These are phyloP conservation scores for Annulohypoxylon nitens DNA, from an alignment of 495 filamentous ascomycete genomes.

Conservation along the genomic window DNA sequence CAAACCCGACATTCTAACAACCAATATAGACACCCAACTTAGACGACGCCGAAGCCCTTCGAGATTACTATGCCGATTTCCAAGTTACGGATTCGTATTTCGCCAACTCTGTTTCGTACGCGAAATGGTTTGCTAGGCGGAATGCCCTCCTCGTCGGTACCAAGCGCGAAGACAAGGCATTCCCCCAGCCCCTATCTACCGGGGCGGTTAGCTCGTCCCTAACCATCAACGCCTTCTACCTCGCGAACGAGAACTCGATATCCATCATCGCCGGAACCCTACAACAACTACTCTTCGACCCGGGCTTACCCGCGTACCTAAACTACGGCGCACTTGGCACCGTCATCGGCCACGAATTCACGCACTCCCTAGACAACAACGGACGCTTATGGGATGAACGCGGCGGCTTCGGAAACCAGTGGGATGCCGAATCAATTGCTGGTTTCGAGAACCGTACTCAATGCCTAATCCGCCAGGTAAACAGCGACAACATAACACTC, in stretches of 20 bases:
- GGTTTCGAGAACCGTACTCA: slow-evolving; percentile 70
- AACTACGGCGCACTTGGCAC: slow-evolving; percentile 74
- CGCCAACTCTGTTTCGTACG: slow-evolving; percentile 58
- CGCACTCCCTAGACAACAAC: slow-evolving; percentile 75
- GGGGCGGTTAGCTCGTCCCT: slow-evolving; percentile 29
- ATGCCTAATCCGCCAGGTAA: slow-evolving; percentile 75
- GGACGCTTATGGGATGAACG: slow-evolving; percentile 73
- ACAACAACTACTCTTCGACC: slow-evolving; percentile 72
- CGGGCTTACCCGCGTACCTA: slow-evolving; percentile 69
- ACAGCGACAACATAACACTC: slow-evolving; percentile 65
- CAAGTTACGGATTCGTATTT: slow-evolving; percentile 68
- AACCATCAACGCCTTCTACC: slow-evolving; percentile 40
- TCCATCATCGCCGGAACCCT: slow-evolving; percentile 76
- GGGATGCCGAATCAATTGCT: slow-evolving; percentile 66
- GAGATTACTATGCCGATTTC: slow-evolving; percentile 67
- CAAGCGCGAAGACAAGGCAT: slow-evolving; percentile 60
- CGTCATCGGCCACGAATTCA: slow-evolving; percentile 75
- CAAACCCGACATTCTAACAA: slow-evolving; percentile 4
- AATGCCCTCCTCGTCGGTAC: slow-evolving; percentile 13
- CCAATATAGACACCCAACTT: slow-evolving; percentile 62
- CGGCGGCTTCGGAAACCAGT: slow-evolving; percentile 74
- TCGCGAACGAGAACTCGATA: slow-evolving; percentile 59
- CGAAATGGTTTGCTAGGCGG: slow-evolving; percentile 21
- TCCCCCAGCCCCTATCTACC: slow-evolving; percentile 39
- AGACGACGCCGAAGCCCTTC: slow-evolving; percentile 65